Base-by-base conservation (phyloP, 306 rosid species). In the Carpinus fangiana region DNA sequence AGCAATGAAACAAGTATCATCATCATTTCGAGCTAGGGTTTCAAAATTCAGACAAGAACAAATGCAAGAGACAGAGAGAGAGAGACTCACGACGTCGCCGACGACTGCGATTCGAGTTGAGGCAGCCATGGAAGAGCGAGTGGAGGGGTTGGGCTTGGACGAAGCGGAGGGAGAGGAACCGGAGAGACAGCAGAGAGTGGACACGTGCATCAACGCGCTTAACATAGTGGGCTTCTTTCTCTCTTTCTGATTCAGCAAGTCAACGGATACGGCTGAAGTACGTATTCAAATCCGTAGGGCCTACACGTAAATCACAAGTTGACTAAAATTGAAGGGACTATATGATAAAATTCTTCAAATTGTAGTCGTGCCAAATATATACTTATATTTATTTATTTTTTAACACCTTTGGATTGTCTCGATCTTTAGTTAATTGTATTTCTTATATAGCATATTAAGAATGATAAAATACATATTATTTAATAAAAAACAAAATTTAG, bases 71-170 rank as follows among this genome's bases (percentile, higher is more conserved):
- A n/a, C n/a, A 10, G 60, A 51, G 62, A 80, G 73, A 67, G 78
- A 78, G 74, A 84, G 77, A 51, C 80, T 86, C 81, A 95, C 97
- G 74, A 92, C 89, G 77, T 92, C 97, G 31, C 98, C 97, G 34
- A 94, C 90, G 74, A 94, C 77, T 36, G 87, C 97, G 23, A 92
- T 88, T 54, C 98, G 95, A 79, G 89, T 86, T 28, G 88, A 55
- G 78, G 89, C 66, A 64, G 96, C 90, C 97, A 92, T 94, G 83
- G 91, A 73, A 78, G 89, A 62, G 61, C 77, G 74, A 66, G 70
- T 31, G 65, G 45, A 38, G 61, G 36, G 28, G 79, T 31, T 55
- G 78, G 77, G 64, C 71, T 61, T 76, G 65, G 73, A 47, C 21
- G 23, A 13, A 60, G 73, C 0, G 76, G 72, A 73, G 72, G 74